These are phyloP conservation scores for cucumber (Cucumis sativus) DNA, from an alignment of 306 rosid species.

Conservation along the genomic window DNA sequence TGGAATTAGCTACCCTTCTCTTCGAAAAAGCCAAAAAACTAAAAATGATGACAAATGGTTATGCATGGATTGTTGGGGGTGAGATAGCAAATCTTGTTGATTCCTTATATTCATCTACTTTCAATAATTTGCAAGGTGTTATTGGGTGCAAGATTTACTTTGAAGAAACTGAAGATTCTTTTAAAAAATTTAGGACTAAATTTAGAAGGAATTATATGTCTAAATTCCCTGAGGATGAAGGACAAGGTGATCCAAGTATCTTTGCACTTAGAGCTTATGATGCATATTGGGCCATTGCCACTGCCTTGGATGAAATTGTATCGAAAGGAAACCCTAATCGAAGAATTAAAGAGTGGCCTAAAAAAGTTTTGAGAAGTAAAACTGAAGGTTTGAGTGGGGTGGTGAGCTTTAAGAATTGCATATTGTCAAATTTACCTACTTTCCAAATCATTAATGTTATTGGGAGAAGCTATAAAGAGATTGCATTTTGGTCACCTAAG, in stretches of 20 bases:
- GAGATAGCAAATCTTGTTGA: slow-evolving; percentile 38
- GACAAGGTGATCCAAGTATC: slow-evolving; percentile 36
- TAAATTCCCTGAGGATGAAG: slow-evolving; percentile 47
- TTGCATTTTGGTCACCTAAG: slow-evolving; percentile 40
- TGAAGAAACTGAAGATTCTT: slow-evolving; percentile 7
- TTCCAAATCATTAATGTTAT: slow-evolving; percentile 40
- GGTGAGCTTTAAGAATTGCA: slow-evolving; percentile 17
- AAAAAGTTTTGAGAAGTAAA: slow-evolving; percentile 11
- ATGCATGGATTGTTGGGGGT: slow-evolving; percentile 44
- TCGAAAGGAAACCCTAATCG: slow-evolving; percentile 10
- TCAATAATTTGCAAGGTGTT: slow-evolving; percentile 42
- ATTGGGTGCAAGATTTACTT: slow-evolving; percentile 35
- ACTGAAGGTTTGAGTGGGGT: slow-evolving; percentile 34
- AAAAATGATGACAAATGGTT: slow-evolving; percentile 51
- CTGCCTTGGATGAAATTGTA: slow-evolving; percentile 6
- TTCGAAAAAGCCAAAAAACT: slow-evolving; percentile 34
- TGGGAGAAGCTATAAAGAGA: slow-evolving; percentile 39
- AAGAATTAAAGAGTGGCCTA: background rate
- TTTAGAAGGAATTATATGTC: slow-evolving; percentile 26
- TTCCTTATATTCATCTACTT: slow-evolving; percentile 29
- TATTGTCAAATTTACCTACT: slow-evolving; percentile 8
- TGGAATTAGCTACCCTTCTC: slow-evolving; percentile 23
- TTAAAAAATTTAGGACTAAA: slow-evolving; percentile 25
- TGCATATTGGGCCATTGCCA: slow-evolving; percentile 22
- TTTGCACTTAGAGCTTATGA: slow-evolving; percentile 46